Conservation (phyloP, 2,329 filamentous ascomycete species). For the Beauveria scarabaeidicola region DNA sequence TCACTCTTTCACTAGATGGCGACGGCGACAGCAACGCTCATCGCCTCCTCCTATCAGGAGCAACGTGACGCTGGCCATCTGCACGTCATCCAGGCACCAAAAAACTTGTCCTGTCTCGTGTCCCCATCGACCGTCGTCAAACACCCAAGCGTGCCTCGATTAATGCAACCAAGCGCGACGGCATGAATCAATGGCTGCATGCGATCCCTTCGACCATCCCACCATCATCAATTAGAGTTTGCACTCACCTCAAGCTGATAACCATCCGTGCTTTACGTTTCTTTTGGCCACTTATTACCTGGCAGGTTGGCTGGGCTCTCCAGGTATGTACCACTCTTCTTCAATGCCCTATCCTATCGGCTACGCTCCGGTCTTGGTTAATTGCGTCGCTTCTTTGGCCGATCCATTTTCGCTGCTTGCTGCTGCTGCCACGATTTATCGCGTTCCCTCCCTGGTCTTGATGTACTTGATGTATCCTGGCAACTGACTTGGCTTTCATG, state of each 20-base stretch:
- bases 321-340: no score
- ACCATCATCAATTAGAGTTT: neutral
- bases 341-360: neutral
- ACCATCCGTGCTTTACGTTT: neutral
- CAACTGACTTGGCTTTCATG: no score
- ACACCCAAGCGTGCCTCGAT: neutral
- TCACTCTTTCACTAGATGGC: no score
- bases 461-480: no score
- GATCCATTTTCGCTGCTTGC: neutral
- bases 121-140: neutral
- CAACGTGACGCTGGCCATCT: neutral
- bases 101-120: neutral
- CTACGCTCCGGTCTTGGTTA: neutral
- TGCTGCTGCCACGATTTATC: no score
- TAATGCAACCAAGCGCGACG: neutral
- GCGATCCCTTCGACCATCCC: neutral
- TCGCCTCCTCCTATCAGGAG: neutral
- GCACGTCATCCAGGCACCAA: neutral
- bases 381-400: neutral
- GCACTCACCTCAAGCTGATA: neutral
- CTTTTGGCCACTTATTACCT: no score
- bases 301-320: no score
- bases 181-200: neutral
- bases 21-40: no score
- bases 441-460: no score